Percentiles rank a stretch among this genome's conserved stretches.
Conservation (phyloP, 2,329 filamentous ascomycete genomes). For the Ceratocystis huliohia region DNA sequence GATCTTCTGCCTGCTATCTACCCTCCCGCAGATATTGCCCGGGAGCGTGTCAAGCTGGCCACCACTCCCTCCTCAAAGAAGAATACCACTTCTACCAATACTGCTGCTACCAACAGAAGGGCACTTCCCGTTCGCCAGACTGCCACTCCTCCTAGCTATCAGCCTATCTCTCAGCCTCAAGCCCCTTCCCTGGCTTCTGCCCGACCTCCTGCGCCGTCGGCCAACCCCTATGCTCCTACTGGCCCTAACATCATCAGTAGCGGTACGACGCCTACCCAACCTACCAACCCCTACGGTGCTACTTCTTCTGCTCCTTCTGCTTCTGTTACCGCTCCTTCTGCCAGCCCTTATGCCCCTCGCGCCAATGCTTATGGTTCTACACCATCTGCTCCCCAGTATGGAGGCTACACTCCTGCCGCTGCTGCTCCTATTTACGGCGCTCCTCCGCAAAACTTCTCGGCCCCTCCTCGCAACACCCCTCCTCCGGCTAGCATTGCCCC, state of each 20-base stretch:
- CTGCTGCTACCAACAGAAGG: conserved; percentile 22
- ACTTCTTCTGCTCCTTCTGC: conserved; percentile 31
- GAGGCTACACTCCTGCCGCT: conserved; percentile 24
- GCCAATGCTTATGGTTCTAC: background rate
- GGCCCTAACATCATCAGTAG: conserved; percentile 14
- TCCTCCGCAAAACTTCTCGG: conserved; percentile 27
- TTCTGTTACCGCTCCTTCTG: conserved; percentile 25
- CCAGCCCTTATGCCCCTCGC: conserved; percentile 20
- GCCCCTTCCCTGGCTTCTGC: background rate
- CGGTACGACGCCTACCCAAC: background rate
- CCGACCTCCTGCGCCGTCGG: conserved; percentile 27
- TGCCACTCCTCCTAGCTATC: conserved; percentile 28
- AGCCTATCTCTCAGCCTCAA: conserved; percentile 23
- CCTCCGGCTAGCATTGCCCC: conserved; percentile 42
- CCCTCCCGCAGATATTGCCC: conserved; percentile 73
- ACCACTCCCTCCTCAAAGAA: conserved; percentile 39
- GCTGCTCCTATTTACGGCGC: conserved; percentile 25
- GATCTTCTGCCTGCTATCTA: conserved; percentile 73
- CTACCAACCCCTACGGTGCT: conserved; percentile 34
- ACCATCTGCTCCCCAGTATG: conserved; percentile 15
- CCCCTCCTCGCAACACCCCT: conserved; percentile 46
- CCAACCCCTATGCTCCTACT: conserved; percentile 22
- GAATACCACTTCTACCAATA: conserved; percentile 24
- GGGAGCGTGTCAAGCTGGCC: conserved; percentile 73
- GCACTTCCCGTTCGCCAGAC: conserved; percentile 24